phyloP scores from a whole-genome alignment of 352 stramenopile species.

The Pythium insidiosum region DNA sequence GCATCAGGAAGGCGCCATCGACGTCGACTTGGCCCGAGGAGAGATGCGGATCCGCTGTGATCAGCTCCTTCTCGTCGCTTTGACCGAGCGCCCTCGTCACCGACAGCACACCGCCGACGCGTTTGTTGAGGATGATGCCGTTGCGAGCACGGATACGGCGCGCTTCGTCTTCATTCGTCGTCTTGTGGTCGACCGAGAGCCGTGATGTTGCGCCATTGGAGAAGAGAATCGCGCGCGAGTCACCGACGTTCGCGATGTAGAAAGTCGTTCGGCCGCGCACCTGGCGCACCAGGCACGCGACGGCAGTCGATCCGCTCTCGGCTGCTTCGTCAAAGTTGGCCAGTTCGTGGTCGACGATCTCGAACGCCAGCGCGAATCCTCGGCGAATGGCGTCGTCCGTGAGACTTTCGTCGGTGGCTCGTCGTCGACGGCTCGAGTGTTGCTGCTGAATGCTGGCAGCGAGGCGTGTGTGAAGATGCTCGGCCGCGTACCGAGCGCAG shows the following conservation, averaged over 20 bases:
- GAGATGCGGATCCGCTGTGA: conserved; percentile 57
- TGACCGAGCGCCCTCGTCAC: conserved; percentile 75
- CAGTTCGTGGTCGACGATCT: conserved; percentile 52
- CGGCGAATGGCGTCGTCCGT: conserved; percentile 48
- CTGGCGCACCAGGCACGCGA: conserved; percentile 63
- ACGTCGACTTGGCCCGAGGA: conserved; percentile 39
- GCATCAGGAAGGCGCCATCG: conserved; percentile 56
- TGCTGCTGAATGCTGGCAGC: conserved; percentile 33
- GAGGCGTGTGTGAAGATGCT: conserved; percentile 55
- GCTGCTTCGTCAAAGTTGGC: conserved; percentile 58
- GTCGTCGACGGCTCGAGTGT: conserved; percentile 24
- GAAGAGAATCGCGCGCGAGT: conserved; percentile 70
- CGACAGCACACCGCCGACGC: conserved; percentile 58
- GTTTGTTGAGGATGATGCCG: conserved; percentile 81
- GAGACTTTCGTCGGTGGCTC: conserved; percentile 33
- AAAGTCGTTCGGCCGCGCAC: conserved; percentile 49
- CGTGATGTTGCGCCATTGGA: conserved; percentile 35
- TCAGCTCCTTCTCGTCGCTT: conserved; percentile 75
- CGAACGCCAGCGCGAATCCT: conserved; percentile 55
- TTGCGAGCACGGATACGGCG: conserved; percentile 63
- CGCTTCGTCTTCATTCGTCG: conserved; percentile 67
- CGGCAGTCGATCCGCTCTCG: conserved; percentile 60
- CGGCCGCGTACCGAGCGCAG: conserved; percentile 70
- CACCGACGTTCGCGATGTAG: conserved; percentile 70
- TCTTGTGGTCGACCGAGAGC: conserved; percentile 71